Conservation (phyloP, 257 asterid species). For the Fraxinus americana region DNA sequence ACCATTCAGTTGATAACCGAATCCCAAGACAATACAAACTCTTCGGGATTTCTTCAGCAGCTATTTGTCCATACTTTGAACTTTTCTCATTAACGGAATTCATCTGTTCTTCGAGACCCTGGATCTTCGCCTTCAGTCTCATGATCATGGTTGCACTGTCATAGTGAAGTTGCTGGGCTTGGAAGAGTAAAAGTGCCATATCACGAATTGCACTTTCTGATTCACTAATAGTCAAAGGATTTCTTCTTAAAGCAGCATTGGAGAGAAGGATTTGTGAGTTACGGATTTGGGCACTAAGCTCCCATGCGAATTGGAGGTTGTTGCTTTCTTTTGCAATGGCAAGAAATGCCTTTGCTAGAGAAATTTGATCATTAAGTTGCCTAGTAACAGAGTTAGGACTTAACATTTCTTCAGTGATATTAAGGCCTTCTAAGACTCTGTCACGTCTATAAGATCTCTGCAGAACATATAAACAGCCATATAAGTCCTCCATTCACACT, state of each 20-base stretch:
- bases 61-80: slow-evolving; percentile 51
- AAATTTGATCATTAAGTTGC: slow-evolving; percentile 52
- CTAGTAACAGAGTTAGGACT: slow-evolving; percentile 46
- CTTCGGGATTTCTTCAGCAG: slow-evolving; percentile 57
- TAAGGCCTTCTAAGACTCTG: slow-evolving; percentile 36
- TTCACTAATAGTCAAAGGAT: slow-evolving; percentile 45
- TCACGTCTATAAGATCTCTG: slow-evolving; percentile 49
- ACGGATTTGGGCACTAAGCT: slow-evolving; percentile 46
- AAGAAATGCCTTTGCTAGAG: slow-evolving; percentile 50
- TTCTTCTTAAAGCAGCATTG: slow-evolving; percentile 45
- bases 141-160: slow-evolving; percentile 53
- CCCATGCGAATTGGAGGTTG: slow-evolving; percentile 56
- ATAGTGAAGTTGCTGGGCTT: slow-evolving; percentile 51
- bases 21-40: slow-evolving; percentile 52
- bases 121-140: slow-evolving; percentile 51
- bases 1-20: slow-evolving; percentile 48
- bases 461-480: neutral
- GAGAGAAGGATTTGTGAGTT: slow-evolving; percentile 49
- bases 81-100: slow-evolving; percentile 45
- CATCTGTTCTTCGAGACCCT: slow-evolving; percentile 51
- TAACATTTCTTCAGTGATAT: slow-evolving; percentile 48
- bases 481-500: neutral
- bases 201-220: slow-evolving; percentile 45
- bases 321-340: slow-evolving; percentile 52
- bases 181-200: slow-evolving; percentile 49